A percentile compares a stretch with the other conserved stretches of the same genome.
These are phyloP conservation scores for Amphibolis antarctica DNA, from an alignment of 106 monocot genomes.

Conservation along the genomic window DNA sequence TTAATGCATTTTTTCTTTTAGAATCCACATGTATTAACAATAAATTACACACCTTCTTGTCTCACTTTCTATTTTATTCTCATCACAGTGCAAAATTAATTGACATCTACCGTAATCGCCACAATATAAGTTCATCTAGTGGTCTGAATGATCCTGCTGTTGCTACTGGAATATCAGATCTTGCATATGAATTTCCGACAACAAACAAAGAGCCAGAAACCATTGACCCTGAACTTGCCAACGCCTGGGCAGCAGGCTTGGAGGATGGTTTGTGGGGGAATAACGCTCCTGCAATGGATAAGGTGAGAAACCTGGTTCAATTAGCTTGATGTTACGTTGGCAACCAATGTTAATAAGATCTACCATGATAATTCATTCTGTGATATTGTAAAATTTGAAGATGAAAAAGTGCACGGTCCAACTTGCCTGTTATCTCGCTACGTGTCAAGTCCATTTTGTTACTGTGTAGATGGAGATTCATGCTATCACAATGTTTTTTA, in stretches of 20 bases:
- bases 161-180: conserved; percentile 93
- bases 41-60: background rate
- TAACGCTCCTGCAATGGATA: conserved; percentile 78
- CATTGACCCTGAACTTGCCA: conserved; percentile 90
- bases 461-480: background rate
- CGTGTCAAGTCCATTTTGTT: background rate
- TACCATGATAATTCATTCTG: no score
- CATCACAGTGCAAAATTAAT: conserved; percentile 68
- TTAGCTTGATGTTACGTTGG: no score
- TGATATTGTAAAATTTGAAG: no score
- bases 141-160: conserved; percentile 94
- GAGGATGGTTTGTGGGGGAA: conserved; percentile 63
- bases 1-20: no score
- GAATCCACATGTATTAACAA: background rate
- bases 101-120: conserved; percentile 89
- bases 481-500: conserved; percentile 9
- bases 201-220: conserved; percentile 36
- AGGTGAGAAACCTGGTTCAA: conserved; percentile 31
- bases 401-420: no score
- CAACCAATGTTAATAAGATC: no score
- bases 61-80: background rate
- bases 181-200: conserved; percentile 70
- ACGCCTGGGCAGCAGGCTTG: conserved; percentile 89
- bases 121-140: conserved; percentile 78
- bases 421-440: no score